Evolutionary conservation across 129 eudicot species (phyloP), one percentile per base, ranked within the genome.

Genomic region (Heracleum sosnowskyi): DNA sequence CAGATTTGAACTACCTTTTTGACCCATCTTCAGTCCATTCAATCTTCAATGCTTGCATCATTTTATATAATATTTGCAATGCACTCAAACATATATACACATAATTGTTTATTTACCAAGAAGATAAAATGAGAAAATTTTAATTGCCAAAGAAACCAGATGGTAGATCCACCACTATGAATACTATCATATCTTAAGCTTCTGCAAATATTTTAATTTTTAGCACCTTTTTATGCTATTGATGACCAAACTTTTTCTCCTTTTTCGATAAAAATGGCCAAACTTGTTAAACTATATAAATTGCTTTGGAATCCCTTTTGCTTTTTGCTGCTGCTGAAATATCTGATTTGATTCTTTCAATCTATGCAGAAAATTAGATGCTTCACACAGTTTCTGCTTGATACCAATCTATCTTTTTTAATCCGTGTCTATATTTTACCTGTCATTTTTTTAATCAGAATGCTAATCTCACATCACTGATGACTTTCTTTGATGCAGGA

Each of bases 41-140:
- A 73, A 44, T 73, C 24, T 29, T 44, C 60, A 42, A 10, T 39
- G 76, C 53, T 72, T 72, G 47, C 76, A 20, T 60, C 68, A 60
- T 60, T n/a, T 6, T 26, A n/a, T 57, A n/a, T 2, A 10, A 2
- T 9, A 60, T n/a, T n/a, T 9, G 8, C 68, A n/a, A 26, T n/a
- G 68, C 68, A 60, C 68, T 2, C 11, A 55, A 22, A 24, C 55
- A 47, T 47, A 0, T 22, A 0, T 22, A 17, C 31, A 60, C 28
- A 60, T 11, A 26, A 60, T 60, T 60, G 68, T 60, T 57, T 60
- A 60, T 60, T 60, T n/a, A 60, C 68, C 68, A 39, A 7, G 55
- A 45, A 39, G 46, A 40, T 39, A 24, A 44, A 39, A 28, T 39
- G 49, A 39, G 1, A n/a, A 4, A 47, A 47, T 47, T 47, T 47